Evolutionary conservation across 768 basidiomycete genomes (phyloP).

Genomic region (Hypsizygus marmoreus): DNA sequence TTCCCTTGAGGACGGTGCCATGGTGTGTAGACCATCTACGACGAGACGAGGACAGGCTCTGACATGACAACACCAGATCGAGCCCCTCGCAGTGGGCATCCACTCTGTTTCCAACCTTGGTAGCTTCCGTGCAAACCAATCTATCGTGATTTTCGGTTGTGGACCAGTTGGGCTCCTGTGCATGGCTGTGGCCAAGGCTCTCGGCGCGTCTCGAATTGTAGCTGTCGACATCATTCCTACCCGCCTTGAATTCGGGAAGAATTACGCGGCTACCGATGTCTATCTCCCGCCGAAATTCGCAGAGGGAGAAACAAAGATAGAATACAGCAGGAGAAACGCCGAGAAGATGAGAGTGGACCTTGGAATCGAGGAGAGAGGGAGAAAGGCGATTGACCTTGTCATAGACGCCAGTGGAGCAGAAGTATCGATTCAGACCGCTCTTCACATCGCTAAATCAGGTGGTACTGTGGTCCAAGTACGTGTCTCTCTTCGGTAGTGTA

Average conservation of each 20-base stretch:
- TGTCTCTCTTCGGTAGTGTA: not conserved
- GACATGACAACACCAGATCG: constrained; percentile 57
- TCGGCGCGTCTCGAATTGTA: constrained; percentile 83
- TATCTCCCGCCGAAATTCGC: constrained; percentile 63
- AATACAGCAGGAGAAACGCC: constrained; percentile 76
- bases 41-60: no score
- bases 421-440: constrained; percentile 85
- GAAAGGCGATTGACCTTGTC: constrained; percentile 76
- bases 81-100: constrained; percentile 90
- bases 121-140: constrained; percentile 68
- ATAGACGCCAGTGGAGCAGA: constrained; percentile 94
- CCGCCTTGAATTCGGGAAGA: constrained; percentile 85
- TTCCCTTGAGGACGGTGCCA: constrained; percentile 90
- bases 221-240: constrained; percentile 78
- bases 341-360: constrained; percentile 63
- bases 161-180: constrained; percentile 88
- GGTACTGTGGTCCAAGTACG: constrained; percentile 72
- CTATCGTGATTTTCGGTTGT: constrained; percentile 84
- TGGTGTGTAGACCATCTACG: no score
- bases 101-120: constrained; percentile 85
- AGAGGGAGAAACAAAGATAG: constrained; percentile 65
- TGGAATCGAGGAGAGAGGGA: constrained; percentile 70
- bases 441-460: constrained; percentile 74
- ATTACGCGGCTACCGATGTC: constrained; percentile 79
- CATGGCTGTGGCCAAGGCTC: constrained; percentile 94